Percentiles rank a stretch among this genome's conserved stretches.
Conservation (phyloP, 73 alveolate genomes). For the Paramecium sonneborni region DNA sequence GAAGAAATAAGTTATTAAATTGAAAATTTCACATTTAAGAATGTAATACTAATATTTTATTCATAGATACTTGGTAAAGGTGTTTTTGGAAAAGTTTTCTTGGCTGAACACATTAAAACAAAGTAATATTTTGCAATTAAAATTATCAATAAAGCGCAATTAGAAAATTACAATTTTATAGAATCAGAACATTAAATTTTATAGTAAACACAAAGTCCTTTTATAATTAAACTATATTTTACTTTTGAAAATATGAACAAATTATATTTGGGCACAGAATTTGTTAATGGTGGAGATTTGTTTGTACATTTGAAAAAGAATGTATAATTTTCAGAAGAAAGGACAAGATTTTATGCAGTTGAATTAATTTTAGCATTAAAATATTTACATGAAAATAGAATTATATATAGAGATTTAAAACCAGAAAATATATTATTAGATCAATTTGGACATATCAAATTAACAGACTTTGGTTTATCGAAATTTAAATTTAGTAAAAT, state of each 20-base stretch:
- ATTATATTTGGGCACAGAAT: conserved; percentile 56
- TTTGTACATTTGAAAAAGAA: conserved; percentile 80
- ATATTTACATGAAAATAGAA: conserved; percentile 82
- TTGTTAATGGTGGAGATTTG: conserved; percentile 86
- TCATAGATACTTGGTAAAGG: conserved; percentile 11
- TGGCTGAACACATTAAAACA: background rate
- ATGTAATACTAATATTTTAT: background rate
- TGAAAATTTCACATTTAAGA: background rate
- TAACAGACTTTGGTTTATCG: conserved; percentile 95
- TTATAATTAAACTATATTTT: conserved; percentile 27
- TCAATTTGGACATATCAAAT: conserved; percentile 86
- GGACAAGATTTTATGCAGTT: conserved; percentile 85
- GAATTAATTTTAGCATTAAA: conserved; percentile 85
- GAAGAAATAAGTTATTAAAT: background rate
- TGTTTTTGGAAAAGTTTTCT: conserved; percentile 33
- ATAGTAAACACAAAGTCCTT: conserved; percentile 39
- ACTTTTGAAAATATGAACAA: background rate
- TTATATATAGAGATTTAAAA: conserved; percentile 89
- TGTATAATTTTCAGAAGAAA: conserved; percentile 78
- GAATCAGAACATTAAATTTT: conserved; percentile 47
- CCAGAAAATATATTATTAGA: conserved; percentile 95
- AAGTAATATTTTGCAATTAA: conserved; percentile 31
- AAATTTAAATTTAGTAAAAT: conserved; percentile 71
- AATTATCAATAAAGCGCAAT: conserved; percentile 18
- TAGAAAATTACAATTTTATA: background rate